phyloP scores from a whole-genome alignment of 345 rosid species.

The Excoecaria agallocha region DNA sequence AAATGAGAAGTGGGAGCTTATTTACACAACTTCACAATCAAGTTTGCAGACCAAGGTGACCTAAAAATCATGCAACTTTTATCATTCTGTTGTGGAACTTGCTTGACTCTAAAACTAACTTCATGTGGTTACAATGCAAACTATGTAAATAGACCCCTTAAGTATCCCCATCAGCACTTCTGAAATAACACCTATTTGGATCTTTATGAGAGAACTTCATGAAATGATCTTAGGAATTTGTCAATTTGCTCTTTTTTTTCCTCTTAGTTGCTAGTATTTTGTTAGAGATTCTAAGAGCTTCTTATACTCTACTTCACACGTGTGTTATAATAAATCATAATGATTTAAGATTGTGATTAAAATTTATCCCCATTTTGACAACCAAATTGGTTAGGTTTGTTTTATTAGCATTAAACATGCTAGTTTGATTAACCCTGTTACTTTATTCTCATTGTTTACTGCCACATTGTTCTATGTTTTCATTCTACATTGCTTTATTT shows the following conservation, averaged over 20 bases:
- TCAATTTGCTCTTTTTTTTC: too few relatives aligned
- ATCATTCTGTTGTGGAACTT: neutral
- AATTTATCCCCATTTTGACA: neutral
- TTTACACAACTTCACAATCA: conserved; percentile 81
- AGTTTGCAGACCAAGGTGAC: conserved; percentile 75
- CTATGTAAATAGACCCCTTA: neutral
- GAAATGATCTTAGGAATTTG: too few relatives aligned
- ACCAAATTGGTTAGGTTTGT: neutral
- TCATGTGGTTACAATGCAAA: neutral
- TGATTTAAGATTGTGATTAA: neutral
- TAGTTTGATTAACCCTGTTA: neutral
- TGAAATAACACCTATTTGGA: too few relatives aligned
- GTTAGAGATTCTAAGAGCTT: too few relatives aligned
- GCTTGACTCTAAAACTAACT: neutral
- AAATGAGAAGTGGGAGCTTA: conserved; percentile 92
- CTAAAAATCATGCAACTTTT: neutral
- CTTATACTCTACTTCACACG: too few relatives aligned
- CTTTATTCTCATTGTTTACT: neutral
- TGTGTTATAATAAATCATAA: neutral
- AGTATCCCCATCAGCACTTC: too few relatives aligned
- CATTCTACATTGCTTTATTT: neutral
- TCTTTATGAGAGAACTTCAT: too few relatives aligned
- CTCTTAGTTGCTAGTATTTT: too few relatives aligned
- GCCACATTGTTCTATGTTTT: neutral
- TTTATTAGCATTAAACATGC: neutral